A percentile compares a stretch with the other conserved stretches of the same genome.
Evolutionary conservation across 1,284 basidiomycete species (phyloP).

Genomic region (Peniophora sp.): DNA sequence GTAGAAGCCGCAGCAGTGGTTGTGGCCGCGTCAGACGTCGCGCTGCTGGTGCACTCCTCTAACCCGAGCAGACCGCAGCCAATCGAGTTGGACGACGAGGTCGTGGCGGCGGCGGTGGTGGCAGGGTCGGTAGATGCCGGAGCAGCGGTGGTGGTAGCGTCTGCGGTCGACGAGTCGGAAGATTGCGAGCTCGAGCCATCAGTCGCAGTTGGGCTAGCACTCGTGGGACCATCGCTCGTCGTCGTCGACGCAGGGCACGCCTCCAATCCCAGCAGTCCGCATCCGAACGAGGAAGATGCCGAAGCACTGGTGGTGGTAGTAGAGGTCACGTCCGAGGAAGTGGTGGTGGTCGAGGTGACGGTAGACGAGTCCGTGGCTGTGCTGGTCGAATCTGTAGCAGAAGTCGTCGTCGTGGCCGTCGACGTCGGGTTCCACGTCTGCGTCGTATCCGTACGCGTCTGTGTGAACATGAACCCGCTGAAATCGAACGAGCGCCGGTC

Average conservation of each 20-base stretch:
- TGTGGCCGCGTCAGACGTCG: neutral
- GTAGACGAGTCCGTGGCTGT: constrained; percentile 3
- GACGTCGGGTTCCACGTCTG: constrained; percentile 3
- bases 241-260: neutral
- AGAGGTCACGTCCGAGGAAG: neutral
- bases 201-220: neutral
- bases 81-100: constrained; percentile 1
- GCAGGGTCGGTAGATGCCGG: constrained; percentile 2
- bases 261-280: constrained; percentile 15
- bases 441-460: no score
- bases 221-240: neutral
- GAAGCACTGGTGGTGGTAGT: constrained; percentile 9
- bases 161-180: neutral
- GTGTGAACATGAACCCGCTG: neutral
- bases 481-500: neutral
- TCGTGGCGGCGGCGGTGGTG: neutral
- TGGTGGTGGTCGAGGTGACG: constrained; percentile 4
- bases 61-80: constrained; percentile 1
- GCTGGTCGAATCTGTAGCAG: constrained; percentile 9
- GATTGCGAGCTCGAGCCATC: neutral
- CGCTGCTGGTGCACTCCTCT: no score
- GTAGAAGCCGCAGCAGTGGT: neutral
- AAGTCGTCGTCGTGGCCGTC: constrained; percentile 8
- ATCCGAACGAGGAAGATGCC: constrained; percentile 3
- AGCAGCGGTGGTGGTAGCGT: constrained; percentile 2